phyloP scores from a whole-genome alignment of 2,329 filamentous ascomycete species.

The Cercospora zeina region DNA sequence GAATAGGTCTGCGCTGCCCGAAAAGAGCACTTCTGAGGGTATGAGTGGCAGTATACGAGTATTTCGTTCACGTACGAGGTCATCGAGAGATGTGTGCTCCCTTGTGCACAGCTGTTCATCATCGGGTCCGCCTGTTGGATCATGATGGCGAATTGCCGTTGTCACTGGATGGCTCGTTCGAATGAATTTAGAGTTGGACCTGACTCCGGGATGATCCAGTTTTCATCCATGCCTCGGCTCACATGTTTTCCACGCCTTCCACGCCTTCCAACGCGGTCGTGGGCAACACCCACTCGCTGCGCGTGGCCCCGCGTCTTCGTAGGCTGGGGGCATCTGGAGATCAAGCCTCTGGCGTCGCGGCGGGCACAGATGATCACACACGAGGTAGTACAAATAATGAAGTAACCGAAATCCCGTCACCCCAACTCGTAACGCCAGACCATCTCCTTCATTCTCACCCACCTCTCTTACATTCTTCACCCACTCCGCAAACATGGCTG shows the following conservation, averaged over 20 bases:
- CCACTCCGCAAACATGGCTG: constrained; percentile 6
- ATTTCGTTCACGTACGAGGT: not conserved
- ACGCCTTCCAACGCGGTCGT: not conserved
- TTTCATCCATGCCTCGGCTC: constrained; percentile 6
- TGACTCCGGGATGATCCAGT: not conserved
- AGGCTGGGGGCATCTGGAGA: not conserved
- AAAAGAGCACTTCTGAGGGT: not conserved
- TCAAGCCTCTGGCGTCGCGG: constrained; percentile 16
- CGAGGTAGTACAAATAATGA: constrained; percentile 6
- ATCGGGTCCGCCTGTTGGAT: not conserved
- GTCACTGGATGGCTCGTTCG: constrained; percentile 11
- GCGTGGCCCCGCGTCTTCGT: constrained; percentile 3
- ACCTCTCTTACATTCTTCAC: constrained; percentile 1
- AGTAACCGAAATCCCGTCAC: not conserved
- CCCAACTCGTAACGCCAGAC: not conserved
- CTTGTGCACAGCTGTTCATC: not conserved
- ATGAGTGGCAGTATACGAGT: not conserved
- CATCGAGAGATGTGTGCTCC: not conserved
- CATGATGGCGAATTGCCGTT: not conserved
- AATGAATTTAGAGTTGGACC: constrained; percentile 5
- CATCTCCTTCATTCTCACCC: not conserved
- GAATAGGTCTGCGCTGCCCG: not conserved
- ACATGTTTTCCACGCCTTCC: constrained; percentile 1
- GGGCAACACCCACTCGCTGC: not conserved
- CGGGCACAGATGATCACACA: not conserved